A percentile compares a stretch with the other conserved stretches of the same genome.
Conservation (phyloP, 2,329 filamentous ascomycete genomes). For the Hypoxylon sp. region DNA sequence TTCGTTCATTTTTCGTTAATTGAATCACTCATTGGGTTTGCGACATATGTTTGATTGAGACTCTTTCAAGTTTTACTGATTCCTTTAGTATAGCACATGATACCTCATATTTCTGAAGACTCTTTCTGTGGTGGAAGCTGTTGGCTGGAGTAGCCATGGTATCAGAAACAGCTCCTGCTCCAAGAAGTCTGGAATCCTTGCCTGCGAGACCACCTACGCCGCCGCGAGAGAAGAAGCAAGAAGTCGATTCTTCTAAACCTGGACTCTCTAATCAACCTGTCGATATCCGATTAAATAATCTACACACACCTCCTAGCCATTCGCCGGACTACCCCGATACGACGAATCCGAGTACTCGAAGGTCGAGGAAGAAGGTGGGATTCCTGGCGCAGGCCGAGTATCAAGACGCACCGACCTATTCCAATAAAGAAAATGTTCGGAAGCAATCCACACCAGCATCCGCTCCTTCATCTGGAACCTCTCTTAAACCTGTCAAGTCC, state of each 20-base stretch:
- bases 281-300: conserved; percentile 51
- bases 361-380: conserved; percentile 62
- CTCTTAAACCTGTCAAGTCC: conserved; percentile 61
- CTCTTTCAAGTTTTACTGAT: conserved; percentile 13
- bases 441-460: conserved; percentile 53
- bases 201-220: conserved; percentile 72
- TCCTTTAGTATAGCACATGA: conserved; percentile 33
- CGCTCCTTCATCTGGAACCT: conserved; percentile 50
- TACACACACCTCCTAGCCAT: conserved; percentile 63
- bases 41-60: conserved; percentile 17
- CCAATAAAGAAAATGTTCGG: conserved; percentile 48
- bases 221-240: conserved; percentile 62
- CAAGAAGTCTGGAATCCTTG: conserved; percentile 60
- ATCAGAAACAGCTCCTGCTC: conserved; percentile 47
- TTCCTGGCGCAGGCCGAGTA: conserved; percentile 67
- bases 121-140: conserved; percentile 39
- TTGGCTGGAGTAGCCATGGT: conserved; percentile 51
- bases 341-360: conserved; percentile 54
- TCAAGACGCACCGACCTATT: conserved; percentile 60
- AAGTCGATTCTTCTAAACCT: conserved; percentile 49
- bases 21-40: conserved; percentile 2
- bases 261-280: conserved; percentile 50
- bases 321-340: conserved; percentile 55
- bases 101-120: conserved; percentile 21
- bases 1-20: conserved; percentile 10